Conservation (phyloP, 495 filamentous ascomycete species). For the Wilcoxina mikolae region DNA sequence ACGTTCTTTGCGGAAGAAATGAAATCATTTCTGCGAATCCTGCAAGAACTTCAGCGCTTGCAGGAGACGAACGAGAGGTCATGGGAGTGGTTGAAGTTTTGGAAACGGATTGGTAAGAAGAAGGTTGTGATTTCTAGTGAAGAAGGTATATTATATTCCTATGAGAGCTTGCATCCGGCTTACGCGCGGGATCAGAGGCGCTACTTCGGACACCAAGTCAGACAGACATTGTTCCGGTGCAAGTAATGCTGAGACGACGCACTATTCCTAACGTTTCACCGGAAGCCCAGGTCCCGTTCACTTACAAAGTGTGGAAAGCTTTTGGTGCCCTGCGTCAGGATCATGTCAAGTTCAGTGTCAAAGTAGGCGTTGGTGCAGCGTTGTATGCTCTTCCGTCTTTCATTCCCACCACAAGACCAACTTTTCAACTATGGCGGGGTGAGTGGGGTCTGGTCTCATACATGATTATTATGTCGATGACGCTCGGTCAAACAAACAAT, state of each 20-base stretch:
- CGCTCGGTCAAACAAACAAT: conserved; percentile 85
- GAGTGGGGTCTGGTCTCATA: conserved; percentile 96
- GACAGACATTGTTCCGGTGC: conserved; percentile 10
- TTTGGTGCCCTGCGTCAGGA: conserved; percentile 47
- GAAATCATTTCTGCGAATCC: conserved; percentile 59
- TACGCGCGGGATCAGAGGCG: not conserved
- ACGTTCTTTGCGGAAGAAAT: conserved; percentile 82
- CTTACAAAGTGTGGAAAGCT: conserved; percentile 45
- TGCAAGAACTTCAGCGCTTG: conserved; percentile 59
- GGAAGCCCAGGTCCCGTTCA: conserved; percentile 37
- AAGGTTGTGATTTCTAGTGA: conserved; percentile 1
- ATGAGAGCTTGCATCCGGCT: not conserved
- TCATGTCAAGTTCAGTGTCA: conserved; percentile 67
- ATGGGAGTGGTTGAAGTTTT: conserved; percentile 82
- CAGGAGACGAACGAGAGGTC: conserved; percentile 42
- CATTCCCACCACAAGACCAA: conserved; percentile 56
- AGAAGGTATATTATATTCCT: conserved; percentile 9
- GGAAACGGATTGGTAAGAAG: conserved; percentile 35
- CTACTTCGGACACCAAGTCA: not conserved
- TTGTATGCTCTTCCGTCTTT: conserved; percentile 81
- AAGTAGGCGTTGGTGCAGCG: conserved; percentile 78
- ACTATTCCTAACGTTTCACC: conserved; percentile 28
- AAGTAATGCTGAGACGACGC: conserved; percentile 10
- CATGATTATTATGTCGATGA: conserved; percentile 98
- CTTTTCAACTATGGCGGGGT: conserved; percentile 78